Conservation (phyloP, 2,329 filamentous ascomycete genomes). For the Sporothrix pallida region DNA sequence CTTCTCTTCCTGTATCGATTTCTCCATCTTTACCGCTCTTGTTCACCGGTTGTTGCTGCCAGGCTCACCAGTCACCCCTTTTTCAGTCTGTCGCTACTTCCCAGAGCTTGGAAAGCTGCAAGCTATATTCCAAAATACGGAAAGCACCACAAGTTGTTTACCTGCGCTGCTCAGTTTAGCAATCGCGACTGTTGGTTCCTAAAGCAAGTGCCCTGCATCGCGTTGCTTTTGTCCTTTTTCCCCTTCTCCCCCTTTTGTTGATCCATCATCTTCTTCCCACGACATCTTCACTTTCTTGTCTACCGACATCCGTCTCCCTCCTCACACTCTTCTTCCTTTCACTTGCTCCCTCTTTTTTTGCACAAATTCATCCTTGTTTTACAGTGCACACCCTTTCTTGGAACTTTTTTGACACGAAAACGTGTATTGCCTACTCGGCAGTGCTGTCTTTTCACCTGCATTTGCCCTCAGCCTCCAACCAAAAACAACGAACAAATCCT, state of each 20-base stretch:
- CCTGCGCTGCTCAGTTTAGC: neutral
- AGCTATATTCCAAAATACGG: neutral
- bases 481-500: constrained; percentile 23
- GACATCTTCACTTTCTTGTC: neutral
- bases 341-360: constrained; percentile 24
- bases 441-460: constrained; percentile 1
- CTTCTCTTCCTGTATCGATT: neutral
- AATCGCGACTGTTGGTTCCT: neutral
- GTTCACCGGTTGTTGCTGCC: neutral
- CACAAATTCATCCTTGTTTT: constrained; percentile 30
- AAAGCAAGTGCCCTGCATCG: neutral
- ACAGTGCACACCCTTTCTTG: constrained; percentile 34
- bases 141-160: constrained; percentile 23
- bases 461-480: constrained; percentile 14
- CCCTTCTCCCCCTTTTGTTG: neutral
- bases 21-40: neutral
- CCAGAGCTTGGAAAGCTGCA: neutral
- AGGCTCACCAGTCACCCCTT: neutral
- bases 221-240: neutral
- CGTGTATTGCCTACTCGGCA: constrained; percentile 36
- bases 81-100: neutral
- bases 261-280: neutral
- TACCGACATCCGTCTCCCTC: constrained; percentile 12
- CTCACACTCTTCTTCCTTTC: constrained; percentile 13
- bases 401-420: constrained; percentile 38